Base-by-base conservation (phyloP, 495 filamentous ascomycete species). In the Neurospora sp. region DNA sequence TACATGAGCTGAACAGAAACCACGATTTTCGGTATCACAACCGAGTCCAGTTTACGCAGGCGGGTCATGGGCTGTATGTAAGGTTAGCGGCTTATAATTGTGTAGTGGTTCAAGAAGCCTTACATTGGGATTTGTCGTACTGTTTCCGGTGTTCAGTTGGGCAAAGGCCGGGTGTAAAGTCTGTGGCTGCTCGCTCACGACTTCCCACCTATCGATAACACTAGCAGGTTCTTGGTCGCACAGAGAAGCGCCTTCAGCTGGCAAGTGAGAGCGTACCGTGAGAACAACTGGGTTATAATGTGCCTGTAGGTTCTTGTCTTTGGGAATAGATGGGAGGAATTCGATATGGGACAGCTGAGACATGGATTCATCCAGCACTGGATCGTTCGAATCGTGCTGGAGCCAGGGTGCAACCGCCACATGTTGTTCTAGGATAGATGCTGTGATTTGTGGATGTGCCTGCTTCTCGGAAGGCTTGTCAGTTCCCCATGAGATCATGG, bases 171-270 rank as follows among this genome's bases (percentile, higher is more conserved):
- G 79, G 77, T 94, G 91, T 12, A 95, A 83, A 8, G 81, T 82
- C 65, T 87, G 85, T 35, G 87, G 85, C 40, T 88, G 83, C 20
- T 88, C 85, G 44, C 79, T 82, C 10, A 90, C 82, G n/a, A 96
- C 78, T 74, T 94, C 90, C 93, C 93, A 97, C 71, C 91, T 87
- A 39, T 91, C 89, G 71, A 96, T 87, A 39, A 93, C 86, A 74
- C 89, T 94, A 73, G 88, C 85, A 4, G 86, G 81, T 20, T 89
- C 89, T 74, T 89, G 87, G 39, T 87, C 85, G 41, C 87, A 88
- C 37, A 88, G 82, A 78, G 85, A 82, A 65, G 53, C 53, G 81
- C 84, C 74, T 77, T 83, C 70, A 80, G 80, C 72, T 68, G 87
- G 83, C 79, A 89, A 69, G 81, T 89, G 87, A 22, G 92, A 91